Evolutionary conservation across 73 alveolate species (phyloP), one percentile per base, ranked within the genome.

Genomic region (Durusdinium trenchii): DNA sequence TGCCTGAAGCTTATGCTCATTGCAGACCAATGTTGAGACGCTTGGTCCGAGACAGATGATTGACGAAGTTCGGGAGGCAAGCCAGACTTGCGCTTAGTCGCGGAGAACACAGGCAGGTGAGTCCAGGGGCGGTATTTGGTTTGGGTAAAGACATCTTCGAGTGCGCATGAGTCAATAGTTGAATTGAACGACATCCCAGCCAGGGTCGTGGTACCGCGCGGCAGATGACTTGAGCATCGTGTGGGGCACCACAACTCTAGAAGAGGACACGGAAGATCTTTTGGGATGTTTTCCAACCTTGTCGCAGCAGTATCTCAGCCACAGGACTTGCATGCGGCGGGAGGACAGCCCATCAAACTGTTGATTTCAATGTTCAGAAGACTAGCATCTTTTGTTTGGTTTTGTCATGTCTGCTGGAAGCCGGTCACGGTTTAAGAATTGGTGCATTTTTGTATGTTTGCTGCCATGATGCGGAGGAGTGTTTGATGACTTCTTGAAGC

Each of bases 171-270:
- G n/a, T n/a, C n/a, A n/a, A n/a, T n/a, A n/a, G n/a, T n/a, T n/a
- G n/a, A n/a, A n/a, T n/a, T n/a, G n/a, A n/a, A n/a, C n/a, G 18
- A 32, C 73, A 23, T 23, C 5, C 52, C 26, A 28, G 30, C 38
- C 38, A 89, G 96, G 96, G 40, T 89, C 96, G 14, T 89, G 96
- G 96, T 89, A 89, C 67, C 96, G 96, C 14, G 48, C 62, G 30
- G 86, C 86, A 36, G 83, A 89, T 18, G 51, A 89, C 86, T 43
- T 42, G 73, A 89, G 96, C 62, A 43, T 89, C 36, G 96, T 89
- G 46, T 89, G 96, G 96, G 96, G 96, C 6, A 89, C 86, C 16
- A 64, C 86, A 20, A 89, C 96, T 38, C 96, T 89, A 46, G 96
- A 89, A 48, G 96, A 89, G 96, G 96, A 43, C 86, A 51, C 64